Base-by-base conservation (phyloP, 176 grass and related monocot species). In the Avena sativa region DNA sequence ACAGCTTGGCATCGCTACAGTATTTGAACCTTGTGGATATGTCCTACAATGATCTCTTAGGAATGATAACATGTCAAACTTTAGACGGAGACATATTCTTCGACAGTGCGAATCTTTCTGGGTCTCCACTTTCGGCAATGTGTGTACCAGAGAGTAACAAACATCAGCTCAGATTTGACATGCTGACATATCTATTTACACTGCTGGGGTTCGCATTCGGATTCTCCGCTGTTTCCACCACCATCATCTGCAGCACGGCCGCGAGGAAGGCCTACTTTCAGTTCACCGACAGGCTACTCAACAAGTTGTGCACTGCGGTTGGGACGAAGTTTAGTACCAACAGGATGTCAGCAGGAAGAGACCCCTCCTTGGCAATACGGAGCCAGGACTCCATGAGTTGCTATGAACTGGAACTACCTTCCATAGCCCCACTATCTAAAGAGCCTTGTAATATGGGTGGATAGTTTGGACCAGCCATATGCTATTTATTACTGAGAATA, bases 181-280 rank as follows among this genome's bases (percentile, higher is more conserved):
- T 0, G 1, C 0, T 83, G 9, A 88, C 87, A 62, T 84, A 6
- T 6, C 28, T 84, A 4, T 79, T 0, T 62, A 79, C 46, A 2
- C 2, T 84, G 51, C 53, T 88, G 6, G 87, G 81, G 4, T 88
- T 88, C 7, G 53, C 87, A 1, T 71, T 68, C n/a, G 87, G 87
- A 62, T 63, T 84, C 25, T 84, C 43, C 1, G 16, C 2, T 25
- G 74, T 84, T 52, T 20, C 6, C 20, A 5, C 46, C 13, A 84
- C 64, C 52, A 44, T 84, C 3, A 20, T 71, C 71, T 62, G 15
- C 53, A 84, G 64, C 36, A 0, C 0, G 19, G 25, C 55, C 12
- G 1, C 26, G 56, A 79, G 87, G 14, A 83, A 28, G 74, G 26
- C 81, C 55, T 79, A 63, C 0, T 84, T 89, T 63, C 73, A 72